Evolutionary conservation across 176 grass and related monocot species (phyloP).

Genomic region (Oryza longistaminata): DNA sequence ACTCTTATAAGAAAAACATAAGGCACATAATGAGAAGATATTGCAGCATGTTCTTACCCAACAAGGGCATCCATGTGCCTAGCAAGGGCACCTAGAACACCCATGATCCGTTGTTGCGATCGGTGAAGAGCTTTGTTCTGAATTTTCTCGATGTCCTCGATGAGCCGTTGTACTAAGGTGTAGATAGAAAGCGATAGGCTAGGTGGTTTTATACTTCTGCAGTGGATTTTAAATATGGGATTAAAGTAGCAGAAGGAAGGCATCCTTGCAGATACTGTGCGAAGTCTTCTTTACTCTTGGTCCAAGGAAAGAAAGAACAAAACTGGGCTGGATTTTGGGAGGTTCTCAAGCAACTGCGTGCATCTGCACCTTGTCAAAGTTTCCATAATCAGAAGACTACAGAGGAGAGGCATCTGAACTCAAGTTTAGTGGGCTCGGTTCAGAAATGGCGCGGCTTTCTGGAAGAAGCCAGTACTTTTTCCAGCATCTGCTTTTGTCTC

Average conservation of each 20-base stretch:
- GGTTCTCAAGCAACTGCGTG: conserved; percentile 36
- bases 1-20: background rate
- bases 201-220: conserved; percentile 51
- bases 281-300: conserved; percentile 70
- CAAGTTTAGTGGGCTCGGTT: conserved; percentile 12
- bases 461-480: background rate
- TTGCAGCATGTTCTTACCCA: conserved; percentile 45
- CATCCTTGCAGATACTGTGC: conserved; percentile 56
- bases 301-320: conserved; percentile 78
- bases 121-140: conserved; percentile 5
- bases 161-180: conserved; percentile 7
- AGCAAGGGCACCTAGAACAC: conserved; percentile 68
- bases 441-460: background rate
- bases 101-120: conserved; percentile 41
- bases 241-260: conserved; percentile 56
- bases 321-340: conserved; percentile 29
- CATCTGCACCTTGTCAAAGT: conserved; percentile 14
- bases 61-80: conserved; percentile 76
- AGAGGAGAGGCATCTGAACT: background rate
- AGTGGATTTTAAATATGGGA: background rate
- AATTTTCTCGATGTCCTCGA: conserved; percentile 17
- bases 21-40: background rate
- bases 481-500: background rate
- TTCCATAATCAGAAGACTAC: conserved; percentile 13
- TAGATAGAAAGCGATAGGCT: conserved; percentile 35